Percentiles rank a stretch among this genome's conserved stretches.
These are phyloP conservation scores for Suillus clintonianus DNA, from an alignment of 768 basidiomycete species.

Conservation along the genomic window DNA sequence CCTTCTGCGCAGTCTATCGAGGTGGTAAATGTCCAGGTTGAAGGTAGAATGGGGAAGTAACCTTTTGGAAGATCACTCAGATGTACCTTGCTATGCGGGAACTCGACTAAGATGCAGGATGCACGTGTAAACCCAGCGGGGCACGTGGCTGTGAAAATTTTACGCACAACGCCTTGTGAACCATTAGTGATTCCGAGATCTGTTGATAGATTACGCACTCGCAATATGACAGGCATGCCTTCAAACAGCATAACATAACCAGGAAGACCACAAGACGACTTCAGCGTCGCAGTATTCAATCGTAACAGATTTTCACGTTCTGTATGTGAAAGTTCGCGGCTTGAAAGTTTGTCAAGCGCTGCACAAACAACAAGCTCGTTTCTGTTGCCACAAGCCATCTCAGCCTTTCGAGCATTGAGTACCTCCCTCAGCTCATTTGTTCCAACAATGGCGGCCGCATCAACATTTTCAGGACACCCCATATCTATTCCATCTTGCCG, in stretches of 20 bases:
- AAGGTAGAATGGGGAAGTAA: constrained; percentile 18
- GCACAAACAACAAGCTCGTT: neutral
- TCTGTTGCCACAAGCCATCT: neutral
- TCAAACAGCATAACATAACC: constrained; percentile 22
- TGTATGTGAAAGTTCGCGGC: neutral
- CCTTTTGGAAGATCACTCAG: constrained; percentile 15
- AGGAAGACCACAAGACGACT: constrained; percentile 13
- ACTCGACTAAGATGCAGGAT: constrained; percentile 15
- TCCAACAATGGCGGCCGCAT: constrained; percentile 1
- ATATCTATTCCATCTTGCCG: constrained; percentile 1
- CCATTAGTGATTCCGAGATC: constrained; percentile 35
- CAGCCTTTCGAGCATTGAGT: constrained; percentile 3
- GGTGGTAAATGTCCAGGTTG: constrained; percentile 9
- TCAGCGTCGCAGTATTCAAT: neutral
- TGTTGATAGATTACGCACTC: constrained; percentile 25
- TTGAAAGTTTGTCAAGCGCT: neutral
- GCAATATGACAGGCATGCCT: constrained; percentile 35
- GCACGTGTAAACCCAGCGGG: neutral
- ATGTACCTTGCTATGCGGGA: constrained; percentile 20
- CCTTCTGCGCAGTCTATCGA: no score
- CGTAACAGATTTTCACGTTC: neutral
- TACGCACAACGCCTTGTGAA: constrained; percentile 23
- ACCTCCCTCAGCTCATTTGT: constrained; percentile 4
- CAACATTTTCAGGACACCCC: neutral
- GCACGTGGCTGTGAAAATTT: constrained; percentile 2